These are phyloP conservation scores for Novymonas esmeraldas DNA, from an alignment of 208 protist genomes.

Conservation along the genomic window DNA sequence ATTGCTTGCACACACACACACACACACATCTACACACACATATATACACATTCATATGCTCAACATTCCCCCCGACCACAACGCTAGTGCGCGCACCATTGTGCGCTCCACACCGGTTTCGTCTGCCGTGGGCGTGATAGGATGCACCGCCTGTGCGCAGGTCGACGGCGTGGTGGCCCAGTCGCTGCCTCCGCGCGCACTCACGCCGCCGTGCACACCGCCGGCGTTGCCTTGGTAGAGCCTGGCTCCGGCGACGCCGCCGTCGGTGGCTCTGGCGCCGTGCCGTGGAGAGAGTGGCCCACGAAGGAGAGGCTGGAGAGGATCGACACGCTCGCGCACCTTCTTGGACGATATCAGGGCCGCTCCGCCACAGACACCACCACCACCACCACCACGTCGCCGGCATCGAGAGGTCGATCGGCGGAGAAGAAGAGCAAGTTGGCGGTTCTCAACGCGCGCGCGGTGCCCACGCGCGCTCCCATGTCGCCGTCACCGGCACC, in stretches of 20 bases:
- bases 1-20: not conserved
- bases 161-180: no score
- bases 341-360: slow-evolving; percentile 39
- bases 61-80: no score
- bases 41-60: not conserved
- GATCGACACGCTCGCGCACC: slow-evolving; percentile 48
- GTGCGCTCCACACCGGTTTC: no score
- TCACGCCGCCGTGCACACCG: no score
- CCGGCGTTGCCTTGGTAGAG: no score
- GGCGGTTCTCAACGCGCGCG: slow-evolving; percentile 7
- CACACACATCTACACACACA: not conserved
- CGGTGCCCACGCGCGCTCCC: not conserved
- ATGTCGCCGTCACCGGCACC: not conserved
- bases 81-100: no score
- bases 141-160: no score
- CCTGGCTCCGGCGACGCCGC: not conserved
- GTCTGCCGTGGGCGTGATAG: no score
- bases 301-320: slow-evolving; percentile 21
- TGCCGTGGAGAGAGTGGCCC: slow-evolving; percentile 34
- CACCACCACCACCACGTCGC: not conserved
- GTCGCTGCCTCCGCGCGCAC: no score
- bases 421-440: not conserved
- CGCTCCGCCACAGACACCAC: not conserved
- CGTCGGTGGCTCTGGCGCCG: not conserved
- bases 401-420: not conserved